Evolutionary conservation across 768 basidiomycete species (phyloP), one percentile per base, ranked within the genome.

Genomic region (Boletus patriciae): DNA sequence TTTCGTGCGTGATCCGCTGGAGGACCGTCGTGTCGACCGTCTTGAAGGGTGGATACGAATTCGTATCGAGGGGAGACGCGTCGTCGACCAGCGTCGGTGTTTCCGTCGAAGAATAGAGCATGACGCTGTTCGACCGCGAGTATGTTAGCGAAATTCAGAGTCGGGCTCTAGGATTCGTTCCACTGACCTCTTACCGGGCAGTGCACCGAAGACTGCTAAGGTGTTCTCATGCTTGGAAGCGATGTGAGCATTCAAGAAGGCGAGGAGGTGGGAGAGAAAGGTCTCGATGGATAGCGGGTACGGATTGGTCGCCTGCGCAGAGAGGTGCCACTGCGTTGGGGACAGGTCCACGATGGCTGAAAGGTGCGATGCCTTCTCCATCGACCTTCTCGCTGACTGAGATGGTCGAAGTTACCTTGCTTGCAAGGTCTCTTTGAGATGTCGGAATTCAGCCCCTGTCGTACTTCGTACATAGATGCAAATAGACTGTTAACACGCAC

Each of bases 241-340:
- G 58, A 98, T 82, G 74, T 98, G 94, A 4, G 94, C 84, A 67
- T 99, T 98, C 66, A 96, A 77, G 66, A 98, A 96, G 31, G 90
- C 87, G 55, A 98, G 82, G 27, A 97, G 77, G 65, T 94, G 90
- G 3, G 91, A 84, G 45, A 98, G 78, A 69, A 98, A 97, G 1
- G 80, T 63, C 19, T 81, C 74, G 43, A 98, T 80, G 2, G 86
- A 70, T 13, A 98, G 74, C 0, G 85, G 79, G 62, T 80, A 74
- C 4, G 73, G 55, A 49, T 81, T 82, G 37, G 74, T 65, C 4
- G 79, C 64, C 43, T 77, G 71, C 1, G 84, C 81, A 27, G 89
- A 85, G 52, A 84, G 76, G 63, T 91, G 83, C 94, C 94, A 96
- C 71, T 94, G 90, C 1, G 84, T 76, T 5, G 92, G 94, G 23